A percentile compares a stretch with the other conserved stretches of the same genome.
These are phyloP conservation scores for Vigna mungo DNA, from an alignment of 306 rosid genomes.

Conservation along the genomic window DNA sequence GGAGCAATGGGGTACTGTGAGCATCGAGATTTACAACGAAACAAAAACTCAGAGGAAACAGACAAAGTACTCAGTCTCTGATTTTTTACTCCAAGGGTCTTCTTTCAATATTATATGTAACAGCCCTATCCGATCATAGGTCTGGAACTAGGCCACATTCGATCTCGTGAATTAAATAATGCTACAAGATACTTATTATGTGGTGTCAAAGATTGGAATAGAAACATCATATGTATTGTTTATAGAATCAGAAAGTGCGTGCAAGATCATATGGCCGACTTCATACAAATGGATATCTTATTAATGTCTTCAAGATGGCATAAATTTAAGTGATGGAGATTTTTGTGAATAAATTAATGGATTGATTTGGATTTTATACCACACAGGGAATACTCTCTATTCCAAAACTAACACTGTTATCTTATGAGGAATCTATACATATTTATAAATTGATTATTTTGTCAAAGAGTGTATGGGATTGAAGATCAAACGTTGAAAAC, in stretches of 20 bases:
- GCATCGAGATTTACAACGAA: slow-evolving; percentile 62
- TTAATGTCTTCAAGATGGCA: slow-evolving; percentile 60
- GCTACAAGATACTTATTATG: slow-evolving; percentile 10
- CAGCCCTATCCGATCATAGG: slow-evolving; percentile 32
- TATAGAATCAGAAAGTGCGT: slow-evolving; percentile 47
- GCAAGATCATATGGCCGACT: slow-evolving; percentile 48
- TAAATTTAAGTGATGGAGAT: slow-evolving; percentile 57
- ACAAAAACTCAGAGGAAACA: slow-evolving; percentile 42
- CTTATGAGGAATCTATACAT: not conserved
- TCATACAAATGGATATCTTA: slow-evolving; percentile 41
- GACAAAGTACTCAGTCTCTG: slow-evolving; percentile 62
- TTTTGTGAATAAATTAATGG: slow-evolving; percentile 49
- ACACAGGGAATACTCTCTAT: slow-evolving; percentile 37
- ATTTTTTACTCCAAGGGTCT: slow-evolving; percentile 54
- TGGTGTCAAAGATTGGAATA: slow-evolving; percentile 62
- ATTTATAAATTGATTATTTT: not conserved
- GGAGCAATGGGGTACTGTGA: slow-evolving; percentile 44
- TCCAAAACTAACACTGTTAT: not conserved
- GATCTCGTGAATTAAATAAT: slow-evolving; percentile 41
- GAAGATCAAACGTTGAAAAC: slow-evolving; percentile 24
- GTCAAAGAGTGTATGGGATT: slow-evolving; percentile 22
- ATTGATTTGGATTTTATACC: slow-evolving; percentile 44
- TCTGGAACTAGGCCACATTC: slow-evolving; percentile 40
- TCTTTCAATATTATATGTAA: slow-evolving; percentile 3
- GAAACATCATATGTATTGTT: slow-evolving; percentile 67